These are phyloP conservation scores for Diophrys appendiculata DNA, from an alignment of 73 alveolate species.

Conservation along the genomic window DNA sequence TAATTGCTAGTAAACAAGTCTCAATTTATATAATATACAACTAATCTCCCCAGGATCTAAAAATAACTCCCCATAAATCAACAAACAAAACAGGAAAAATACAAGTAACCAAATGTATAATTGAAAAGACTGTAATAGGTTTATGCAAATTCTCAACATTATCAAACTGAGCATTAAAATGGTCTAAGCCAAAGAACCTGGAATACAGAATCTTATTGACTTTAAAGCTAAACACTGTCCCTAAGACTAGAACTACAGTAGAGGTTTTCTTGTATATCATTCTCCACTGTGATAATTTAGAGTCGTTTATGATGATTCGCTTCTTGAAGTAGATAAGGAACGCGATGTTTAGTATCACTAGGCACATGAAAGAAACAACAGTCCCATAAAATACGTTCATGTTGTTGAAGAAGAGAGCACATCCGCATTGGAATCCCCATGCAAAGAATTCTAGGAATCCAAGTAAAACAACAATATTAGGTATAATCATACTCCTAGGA, in stretches of 20 bases:
- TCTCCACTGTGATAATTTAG: conserved; percentile 9
- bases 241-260: background rate
- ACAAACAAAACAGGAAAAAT: background rate
- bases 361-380: background rate
- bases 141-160: background rate
- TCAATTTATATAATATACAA: background rate
- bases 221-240: conserved; percentile 11
- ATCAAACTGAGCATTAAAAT: conserved; percentile 2
- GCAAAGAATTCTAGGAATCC: conserved; percentile 23
- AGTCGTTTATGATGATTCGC: conserved; percentile 4
- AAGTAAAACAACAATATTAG: conserved; percentile 3
- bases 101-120: conserved; percentile 1
- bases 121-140: background rate
- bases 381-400: background rate
- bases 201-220: conserved; percentile 4
- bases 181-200: conserved; percentile 24
- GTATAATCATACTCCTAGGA: conserved; percentile 8
- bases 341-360: background rate
- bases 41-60: background rate
- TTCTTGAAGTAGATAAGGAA: background rate
- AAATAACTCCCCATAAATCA: conserved; percentile 1
- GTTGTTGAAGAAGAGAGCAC: background rate
- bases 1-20: background rate
- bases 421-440: background rate
- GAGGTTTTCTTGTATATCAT: background rate